phyloP scores from a whole-genome alignment of 768 basidiomycete species.

The Suillus paluster region DNA sequence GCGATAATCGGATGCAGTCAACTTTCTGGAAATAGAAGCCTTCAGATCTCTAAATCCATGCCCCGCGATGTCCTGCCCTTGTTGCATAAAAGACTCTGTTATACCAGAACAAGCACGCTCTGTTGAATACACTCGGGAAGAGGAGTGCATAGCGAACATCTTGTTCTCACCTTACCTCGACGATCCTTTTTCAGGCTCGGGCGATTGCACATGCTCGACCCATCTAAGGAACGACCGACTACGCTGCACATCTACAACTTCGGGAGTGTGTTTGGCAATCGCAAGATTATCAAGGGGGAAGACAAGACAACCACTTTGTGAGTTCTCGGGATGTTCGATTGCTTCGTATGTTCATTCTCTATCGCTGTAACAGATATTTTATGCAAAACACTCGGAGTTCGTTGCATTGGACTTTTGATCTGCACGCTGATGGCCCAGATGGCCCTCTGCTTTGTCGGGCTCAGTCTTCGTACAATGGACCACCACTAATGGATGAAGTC shows the following conservation, averaged over 20 bases:
- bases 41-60: background rate
- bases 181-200: conserved; percentile 6
- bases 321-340: conserved; percentile 3
- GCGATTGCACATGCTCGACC: conserved; percentile 5
- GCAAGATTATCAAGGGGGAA: conserved; percentile 28
- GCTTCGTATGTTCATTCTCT: background rate
- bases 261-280: conserved; percentile 28
- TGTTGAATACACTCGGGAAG: background rate
- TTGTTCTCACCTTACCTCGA: background rate
- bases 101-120: background rate
- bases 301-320: conserved; percentile 27
- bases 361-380: conserved; percentile 26
- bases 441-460: conserved; percentile 26
- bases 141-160: background rate
- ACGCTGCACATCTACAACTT: conserved; percentile 32
- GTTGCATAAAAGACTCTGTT: conserved; percentile 12
- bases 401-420: conserved; percentile 27
- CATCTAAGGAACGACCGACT: conserved; percentile 6
- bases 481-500: conserved; percentile 14
- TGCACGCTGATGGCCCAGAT: conserved; percentile 21
- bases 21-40: conserved; percentile 2
- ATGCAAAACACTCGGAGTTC: conserved; percentile 21
- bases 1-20: conserved; percentile 2
- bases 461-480: conserved; percentile 25
- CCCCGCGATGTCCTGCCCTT: conserved; percentile 3